These are phyloP conservation scores for Oryza glaberrima DNA, from an alignment of 176 grass and related monocot genomes.

Conservation along the genomic window DNA sequence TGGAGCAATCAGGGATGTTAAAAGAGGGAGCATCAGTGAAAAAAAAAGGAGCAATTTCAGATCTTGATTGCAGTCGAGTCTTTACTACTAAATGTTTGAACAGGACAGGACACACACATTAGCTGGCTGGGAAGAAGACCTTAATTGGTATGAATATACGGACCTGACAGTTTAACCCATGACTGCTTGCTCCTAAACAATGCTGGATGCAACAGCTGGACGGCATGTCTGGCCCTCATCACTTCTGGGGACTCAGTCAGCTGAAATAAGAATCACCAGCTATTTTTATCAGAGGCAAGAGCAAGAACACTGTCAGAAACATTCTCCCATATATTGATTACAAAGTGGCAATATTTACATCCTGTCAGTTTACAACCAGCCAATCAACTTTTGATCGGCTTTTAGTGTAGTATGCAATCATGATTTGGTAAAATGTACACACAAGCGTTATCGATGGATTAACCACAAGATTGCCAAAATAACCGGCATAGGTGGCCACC, in stretches of 20 bases:
- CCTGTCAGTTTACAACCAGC: conserved; percentile 25
- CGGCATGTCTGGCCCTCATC: not conserved
- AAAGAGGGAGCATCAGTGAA: conserved; percentile 22
- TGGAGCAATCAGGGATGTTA: conserved; percentile 40
- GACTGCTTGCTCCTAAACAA: conserved; percentile 9
- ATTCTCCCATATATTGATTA: conserved; percentile 7
- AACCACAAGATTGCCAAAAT: conserved; percentile 50
- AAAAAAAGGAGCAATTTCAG: conserved; percentile 32
- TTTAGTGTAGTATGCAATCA: not conserved
- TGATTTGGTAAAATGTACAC: conserved; percentile 39
- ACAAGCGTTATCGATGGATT: conserved; percentile 36
- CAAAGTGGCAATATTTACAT: conserved; percentile 55
- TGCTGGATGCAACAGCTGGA: conserved; percentile 29
- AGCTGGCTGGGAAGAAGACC: conserved; percentile 25
- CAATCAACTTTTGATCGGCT: conserved; percentile 44
- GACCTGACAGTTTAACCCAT: conserved; percentile 20
- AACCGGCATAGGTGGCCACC: conserved; percentile 39
- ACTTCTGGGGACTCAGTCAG: conserved; percentile 4
- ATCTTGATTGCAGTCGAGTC: conserved; percentile 40
- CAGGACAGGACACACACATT: conserved; percentile 25
- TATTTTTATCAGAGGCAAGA: not conserved
- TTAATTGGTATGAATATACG: conserved; percentile 15
- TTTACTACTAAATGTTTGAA: conserved; percentile 29
- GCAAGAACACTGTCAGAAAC: conserved; percentile 6
- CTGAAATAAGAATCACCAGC: conserved; percentile 17